Evolutionary conservation across 1,139 yeast species (phyloP).

Genomic region (Wickerhamomyces sp.): DNA sequence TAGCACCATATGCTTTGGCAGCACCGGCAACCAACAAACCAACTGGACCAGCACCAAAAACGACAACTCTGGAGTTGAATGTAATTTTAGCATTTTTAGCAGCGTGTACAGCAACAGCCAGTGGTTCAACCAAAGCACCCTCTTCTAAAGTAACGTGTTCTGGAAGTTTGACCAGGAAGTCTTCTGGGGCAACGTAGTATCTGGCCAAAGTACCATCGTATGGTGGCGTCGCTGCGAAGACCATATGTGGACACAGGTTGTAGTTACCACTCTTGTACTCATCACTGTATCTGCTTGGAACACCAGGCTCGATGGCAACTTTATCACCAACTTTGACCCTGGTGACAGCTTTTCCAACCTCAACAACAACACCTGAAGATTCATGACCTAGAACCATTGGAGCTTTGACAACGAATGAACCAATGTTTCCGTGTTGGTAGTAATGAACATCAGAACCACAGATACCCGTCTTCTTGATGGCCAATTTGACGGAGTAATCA

Average conservation of each 20-base stretch:
- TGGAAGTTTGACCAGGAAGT: conserved; percentile 75
- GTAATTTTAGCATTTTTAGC: conserved; percentile 60
- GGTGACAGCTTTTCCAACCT: conserved; percentile 59
- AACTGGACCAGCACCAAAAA: conserved; percentile 93
- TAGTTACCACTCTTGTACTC: conserved; percentile 73
- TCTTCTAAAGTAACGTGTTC: conserved; percentile 72
- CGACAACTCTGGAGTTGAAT: conserved; percentile 71
- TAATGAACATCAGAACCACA: conserved; percentile 89
- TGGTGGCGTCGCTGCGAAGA: conserved; percentile 85
- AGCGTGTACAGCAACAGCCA: conserved; percentile 84
- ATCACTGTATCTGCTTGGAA: conserved; percentile 71
- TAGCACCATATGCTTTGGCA: conserved; percentile 80
- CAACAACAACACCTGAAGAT: conserved; percentile 65
- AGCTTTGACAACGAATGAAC: conserved; percentile 51
- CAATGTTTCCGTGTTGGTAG: conserved; percentile 74
- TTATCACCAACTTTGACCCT: conserved; percentile 66
- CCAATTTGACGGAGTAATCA: conserved; percentile 68
- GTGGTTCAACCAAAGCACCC: conserved; percentile 88
- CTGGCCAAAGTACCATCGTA: conserved; percentile 68
- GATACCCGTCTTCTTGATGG: conserved; percentile 68
- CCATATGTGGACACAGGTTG: conserved; percentile 79
- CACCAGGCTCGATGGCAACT: conserved; percentile 57
- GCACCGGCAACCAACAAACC: conserved; percentile 77
- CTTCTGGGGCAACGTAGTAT: conserved; percentile 75
- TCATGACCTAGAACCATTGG: conserved; percentile 80